These are phyloP conservation scores for Corymbia maculata DNA, from an alignment of 345 rosid species.

Conservation along the genomic window DNA sequence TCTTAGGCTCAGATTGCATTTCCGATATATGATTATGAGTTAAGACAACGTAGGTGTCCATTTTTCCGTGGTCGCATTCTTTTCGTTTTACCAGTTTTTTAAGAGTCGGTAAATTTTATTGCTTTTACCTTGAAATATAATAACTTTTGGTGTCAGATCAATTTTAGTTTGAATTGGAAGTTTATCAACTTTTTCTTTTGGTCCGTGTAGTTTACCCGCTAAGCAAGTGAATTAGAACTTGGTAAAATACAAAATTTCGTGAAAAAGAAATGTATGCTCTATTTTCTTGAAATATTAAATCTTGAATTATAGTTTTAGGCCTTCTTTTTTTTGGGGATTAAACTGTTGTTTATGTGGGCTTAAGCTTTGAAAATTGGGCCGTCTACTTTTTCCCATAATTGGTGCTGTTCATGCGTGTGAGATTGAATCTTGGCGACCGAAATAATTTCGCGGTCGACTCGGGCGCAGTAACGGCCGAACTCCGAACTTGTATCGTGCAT, in stretches of 20 bases:
- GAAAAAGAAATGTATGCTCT: not conserved
- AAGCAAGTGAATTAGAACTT: not conserved
- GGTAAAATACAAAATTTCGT: not conserved
- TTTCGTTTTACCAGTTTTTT: not conserved
- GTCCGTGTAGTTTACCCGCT: not conserved
- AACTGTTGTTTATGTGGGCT: not conserved
- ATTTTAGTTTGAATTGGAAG: not conserved
- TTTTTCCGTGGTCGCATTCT: too few relatives aligned
- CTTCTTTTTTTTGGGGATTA: too few relatives aligned
- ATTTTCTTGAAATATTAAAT: not conserved
- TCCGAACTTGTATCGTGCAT: not conserved
- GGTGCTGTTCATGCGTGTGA: not conserved
- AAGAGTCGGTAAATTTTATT: not conserved
- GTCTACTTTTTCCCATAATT: not conserved
- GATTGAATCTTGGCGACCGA: not conserved
- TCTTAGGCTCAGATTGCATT: too few relatives aligned
- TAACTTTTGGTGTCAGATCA: not conserved
- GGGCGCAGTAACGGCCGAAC: not conserved
- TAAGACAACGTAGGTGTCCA: too few relatives aligned
- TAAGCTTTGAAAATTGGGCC: not conserved
- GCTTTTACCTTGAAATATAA: not conserved
- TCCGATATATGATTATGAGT: too few relatives aligned
- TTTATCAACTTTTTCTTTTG: not conserved
- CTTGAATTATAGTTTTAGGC: not conserved
- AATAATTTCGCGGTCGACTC: not conserved